Conservation (phyloP, 768 basidiomycete genomes). For the Lenzites betulinus region DNA sequence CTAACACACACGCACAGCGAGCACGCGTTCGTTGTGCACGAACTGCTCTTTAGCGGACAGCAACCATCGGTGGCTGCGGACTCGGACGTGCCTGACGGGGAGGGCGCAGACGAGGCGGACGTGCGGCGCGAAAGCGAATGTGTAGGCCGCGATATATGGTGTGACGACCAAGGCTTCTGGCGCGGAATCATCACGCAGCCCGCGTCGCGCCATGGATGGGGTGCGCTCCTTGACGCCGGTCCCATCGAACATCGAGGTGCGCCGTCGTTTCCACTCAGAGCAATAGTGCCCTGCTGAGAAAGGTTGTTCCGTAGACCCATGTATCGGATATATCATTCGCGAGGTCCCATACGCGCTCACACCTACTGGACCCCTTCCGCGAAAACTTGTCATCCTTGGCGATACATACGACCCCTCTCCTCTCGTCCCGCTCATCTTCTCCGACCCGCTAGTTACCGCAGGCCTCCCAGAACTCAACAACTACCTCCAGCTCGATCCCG, state of each 20-base stretch:
- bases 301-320: constrained; percentile 53
- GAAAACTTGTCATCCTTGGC: constrained; percentile 76
- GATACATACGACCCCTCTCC: constrained; percentile 70
- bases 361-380: constrained; percentile 31
- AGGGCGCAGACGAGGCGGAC: constrained; percentile 25
- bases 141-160: constrained; percentile 59
- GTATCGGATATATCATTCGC: constrained; percentile 75
- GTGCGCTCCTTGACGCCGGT: constrained; percentile 66
- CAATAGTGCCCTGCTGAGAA: background rate
- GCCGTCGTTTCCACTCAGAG: constrained; percentile 17
- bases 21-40: constrained; percentile 75
- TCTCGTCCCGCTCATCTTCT: constrained; percentile 51
- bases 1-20: constrained; percentile 65
- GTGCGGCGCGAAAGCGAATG: constrained; percentile 65
- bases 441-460: constrained; percentile 9
- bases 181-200: constrained; percentile 44
- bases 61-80: constrained; percentile 50
- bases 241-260: constrained; percentile 76
- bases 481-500: constrained; percentile 34
- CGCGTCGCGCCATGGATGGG: constrained; percentile 29
- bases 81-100: constrained; percentile 37
- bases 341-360: constrained; percentile 42
- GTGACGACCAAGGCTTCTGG: constrained; percentile 67
- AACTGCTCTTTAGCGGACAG: constrained; percentile 65
- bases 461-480: background rate